phyloP scores from a whole-genome alignment of 1,284 basidiomycete genomes.

The Veloboletus limbatus region DNA sequence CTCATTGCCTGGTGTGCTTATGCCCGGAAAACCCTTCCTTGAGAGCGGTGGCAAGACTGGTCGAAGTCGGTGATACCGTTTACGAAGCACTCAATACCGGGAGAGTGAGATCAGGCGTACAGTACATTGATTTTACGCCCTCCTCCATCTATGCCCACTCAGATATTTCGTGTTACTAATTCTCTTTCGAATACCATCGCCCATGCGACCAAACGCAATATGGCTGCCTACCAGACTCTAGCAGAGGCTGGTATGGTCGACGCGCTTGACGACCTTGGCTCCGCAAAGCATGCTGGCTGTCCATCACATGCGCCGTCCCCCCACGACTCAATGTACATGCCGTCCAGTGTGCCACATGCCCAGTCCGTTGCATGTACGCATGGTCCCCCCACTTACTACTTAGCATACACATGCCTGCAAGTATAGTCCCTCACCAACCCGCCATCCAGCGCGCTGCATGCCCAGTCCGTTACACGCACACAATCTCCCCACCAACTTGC shows the following conservation, averaged over 20 bases:
- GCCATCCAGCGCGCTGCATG: too few species aligned
- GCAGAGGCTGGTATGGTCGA: slow-evolving; percentile 89
- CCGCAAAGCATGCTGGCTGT: slow-evolving; percentile 90
- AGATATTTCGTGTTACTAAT: slow-evolving; percentile 79
- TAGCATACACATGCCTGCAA: too few species aligned
- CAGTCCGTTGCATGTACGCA: too few species aligned
- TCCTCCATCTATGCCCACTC: slow-evolving; percentile 1
- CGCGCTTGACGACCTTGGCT: slow-evolving; percentile 91
- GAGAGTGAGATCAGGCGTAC: slow-evolving; percentile 91
- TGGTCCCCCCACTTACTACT: too few species aligned
- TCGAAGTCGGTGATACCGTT: slow-evolving; percentile 90
- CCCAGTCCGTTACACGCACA: too few species aligned
- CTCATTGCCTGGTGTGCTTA: too few species aligned
- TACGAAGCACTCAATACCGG: slow-evolving; percentile 82
- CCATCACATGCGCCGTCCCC: too few species aligned
- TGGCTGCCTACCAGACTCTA: slow-evolving; percentile 90
- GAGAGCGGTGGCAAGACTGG: slow-evolving; percentile 89
- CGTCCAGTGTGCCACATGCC: too few species aligned
- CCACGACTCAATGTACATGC: too few species aligned
- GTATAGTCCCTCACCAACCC: too few species aligned
- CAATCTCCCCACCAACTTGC: too few species aligned
- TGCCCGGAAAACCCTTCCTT: slow-evolving; percentile 95
- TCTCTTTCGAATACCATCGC: slow-evolving; percentile 78
- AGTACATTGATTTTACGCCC: slow-evolving; percentile 41
- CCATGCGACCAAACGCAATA: slow-evolving; percentile 90